Base-by-base conservation (phyloP, 768 basidiomycete genomes). In the Calocera cornea region DNA sequence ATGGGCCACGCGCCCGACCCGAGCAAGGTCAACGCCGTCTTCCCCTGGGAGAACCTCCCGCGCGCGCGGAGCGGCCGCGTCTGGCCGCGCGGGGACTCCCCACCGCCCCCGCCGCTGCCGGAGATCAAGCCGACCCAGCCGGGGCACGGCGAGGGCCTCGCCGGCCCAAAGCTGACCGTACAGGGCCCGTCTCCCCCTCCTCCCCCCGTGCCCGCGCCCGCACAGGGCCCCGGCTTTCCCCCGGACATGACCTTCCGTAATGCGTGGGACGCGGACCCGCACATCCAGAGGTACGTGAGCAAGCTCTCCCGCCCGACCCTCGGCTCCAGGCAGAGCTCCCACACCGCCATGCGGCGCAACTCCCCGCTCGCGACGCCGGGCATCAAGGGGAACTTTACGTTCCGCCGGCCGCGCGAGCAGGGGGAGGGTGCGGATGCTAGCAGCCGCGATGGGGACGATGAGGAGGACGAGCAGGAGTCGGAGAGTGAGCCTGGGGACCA, bases 31-130 rank as follows among this genome's bases (percentile, higher is more conserved):
- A 87, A 87, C 69, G 79, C 82, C 36, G 80, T 97, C 36, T 98
- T 99, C 76, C 94, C 95, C n/a, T 99, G 95, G 95, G 95, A 99
- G 74, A 83, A 86, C 68, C 83, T 83, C 71, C 87, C 84, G 14
- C 84, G 88, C 34, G 82, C 79, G 63, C 71, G 81, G 70, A 90
- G 90, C 16, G 81, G 80, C 31, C 87, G 91, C 65, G 83, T 88
- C 34, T 92, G 92, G 72, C 92, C 90, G 33, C 77, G 76, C n/a
- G 78, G 82, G 34, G 86, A 87, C 63, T 79, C 81, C n/a, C 67
- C 70, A 17, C 65, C 65, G 1, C 41, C 54, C 65, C 19, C 65
- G 16, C 65, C 40, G 64, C 50, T 34, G 29, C 31, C 66, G 38
- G 34, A 29, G 36, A n/a, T 60, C 66, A 34, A 34, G 65, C 2